These are phyloP conservation scores for Plasmodium malariae DNA, from an alignment of 169 alveolate genomes.

Conservation along the genomic window DNA sequence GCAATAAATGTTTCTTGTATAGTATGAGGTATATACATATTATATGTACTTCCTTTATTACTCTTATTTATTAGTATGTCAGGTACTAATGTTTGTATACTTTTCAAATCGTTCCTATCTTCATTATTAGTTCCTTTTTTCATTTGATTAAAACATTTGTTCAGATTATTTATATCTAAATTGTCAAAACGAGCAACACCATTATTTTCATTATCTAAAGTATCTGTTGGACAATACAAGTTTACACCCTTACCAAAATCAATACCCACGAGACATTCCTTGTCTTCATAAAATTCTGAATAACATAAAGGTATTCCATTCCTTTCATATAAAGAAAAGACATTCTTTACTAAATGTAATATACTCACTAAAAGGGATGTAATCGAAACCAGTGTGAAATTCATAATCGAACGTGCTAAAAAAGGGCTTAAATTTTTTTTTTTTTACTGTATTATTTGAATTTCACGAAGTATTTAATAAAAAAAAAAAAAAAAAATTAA, in stretches of 20 bases:
- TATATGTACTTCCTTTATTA: background rate
- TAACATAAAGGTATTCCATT: background rate
- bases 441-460: background rate
- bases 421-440: too few species aligned
- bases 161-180: background rate
- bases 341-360: background rate
- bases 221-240: constrained; percentile 23
- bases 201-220: background rate
- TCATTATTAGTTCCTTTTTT: background rate
- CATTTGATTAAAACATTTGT: constrained; percentile 14
- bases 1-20: background rate
- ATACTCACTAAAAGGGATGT: background rate
- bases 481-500: too few species aligned
- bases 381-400: too few species aligned
- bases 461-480: too few species aligned
- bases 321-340: background rate
- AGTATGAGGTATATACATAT: constrained; percentile 5
- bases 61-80: background rate
- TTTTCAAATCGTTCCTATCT: background rate
- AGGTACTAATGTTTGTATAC: background rate
- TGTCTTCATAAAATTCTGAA: constrained; percentile 24
- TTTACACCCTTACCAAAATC: constrained; percentile 24
- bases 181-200: constrained; percentile 6
- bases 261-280: background rate
- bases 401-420: too few species aligned